phyloP scores from a whole-genome alignment of 345 rosid genomes.

The Dovyalis caffra region DNA sequence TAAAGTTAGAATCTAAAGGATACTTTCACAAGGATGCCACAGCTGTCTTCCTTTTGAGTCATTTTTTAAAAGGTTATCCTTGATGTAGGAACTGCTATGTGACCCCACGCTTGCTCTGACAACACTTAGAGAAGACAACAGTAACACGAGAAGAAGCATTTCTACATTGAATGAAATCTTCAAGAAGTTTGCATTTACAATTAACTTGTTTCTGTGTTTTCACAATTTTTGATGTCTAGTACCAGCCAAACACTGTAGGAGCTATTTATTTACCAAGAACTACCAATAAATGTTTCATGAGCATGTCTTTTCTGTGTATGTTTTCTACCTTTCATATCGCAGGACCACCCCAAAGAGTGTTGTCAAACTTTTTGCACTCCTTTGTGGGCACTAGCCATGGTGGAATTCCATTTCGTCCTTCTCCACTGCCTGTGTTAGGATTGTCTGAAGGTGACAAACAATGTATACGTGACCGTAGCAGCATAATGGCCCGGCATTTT shows the following conservation, averaged over 20 bases:
- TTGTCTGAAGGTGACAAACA: conserved; percentile 88
- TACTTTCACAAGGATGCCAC: not conserved
- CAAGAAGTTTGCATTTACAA: not conserved
- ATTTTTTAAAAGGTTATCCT: not conserved
- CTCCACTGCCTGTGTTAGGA: conserved; percentile 79
- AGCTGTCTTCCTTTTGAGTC: not conserved
- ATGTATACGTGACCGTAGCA: conserved; percentile 99
- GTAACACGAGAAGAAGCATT: not conserved
- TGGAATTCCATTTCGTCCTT: conserved; percentile 80
- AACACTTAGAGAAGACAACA: not conserved
- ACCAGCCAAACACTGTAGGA: not conserved
- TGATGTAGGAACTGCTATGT: not conserved
- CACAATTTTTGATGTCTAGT: not conserved
- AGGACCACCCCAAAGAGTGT: conserved; percentile 95
- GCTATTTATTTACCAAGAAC: not conserved
- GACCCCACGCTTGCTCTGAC: not conserved
- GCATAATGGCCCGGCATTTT: conserved; percentile 95
- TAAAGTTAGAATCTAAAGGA: not conserved
- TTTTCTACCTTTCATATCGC: conserved; percentile 25
- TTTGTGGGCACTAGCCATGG: conserved; percentile 90
- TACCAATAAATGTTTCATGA: not conserved
- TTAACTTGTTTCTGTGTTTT: not conserved
- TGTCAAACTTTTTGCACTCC: conserved; percentile 83
- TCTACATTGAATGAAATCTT: not conserved
- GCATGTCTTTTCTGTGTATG: not conserved